phyloP scores from a whole-genome alignment of 768 basidiomycete genomes.

The Suillus paluster region DNA sequence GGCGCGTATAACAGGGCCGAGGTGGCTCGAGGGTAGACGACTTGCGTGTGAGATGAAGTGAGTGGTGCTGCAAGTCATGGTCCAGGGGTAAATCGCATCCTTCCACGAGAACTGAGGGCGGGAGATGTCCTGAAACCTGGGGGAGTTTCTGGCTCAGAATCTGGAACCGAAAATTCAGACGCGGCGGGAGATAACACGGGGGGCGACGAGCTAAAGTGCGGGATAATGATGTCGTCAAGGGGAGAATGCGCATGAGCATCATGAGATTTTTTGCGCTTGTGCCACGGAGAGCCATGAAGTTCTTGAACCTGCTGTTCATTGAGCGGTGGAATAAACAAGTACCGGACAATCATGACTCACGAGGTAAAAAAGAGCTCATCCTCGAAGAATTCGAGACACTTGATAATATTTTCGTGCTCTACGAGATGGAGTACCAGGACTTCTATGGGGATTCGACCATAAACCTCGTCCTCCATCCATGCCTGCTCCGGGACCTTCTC shows the following conservation, averaged over 20 bases:
- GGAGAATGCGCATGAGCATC: slow-evolving; percentile 28
- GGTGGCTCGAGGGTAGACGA: slow-evolving; percentile 19
- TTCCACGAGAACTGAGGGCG: slow-evolving; percentile 22
- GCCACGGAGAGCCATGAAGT: slow-evolving; percentile 92
- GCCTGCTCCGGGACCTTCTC: slow-evolving; percentile 58
- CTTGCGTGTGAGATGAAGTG: slow-evolving; percentile 14
- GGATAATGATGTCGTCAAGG: slow-evolving; percentile 24
- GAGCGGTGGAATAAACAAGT: slow-evolving; percentile 2
- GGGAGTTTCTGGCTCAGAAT: slow-evolving; percentile 51
- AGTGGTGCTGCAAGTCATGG: slow-evolving; percentile 11
- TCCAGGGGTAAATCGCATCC: slow-evolving; percentile 16
- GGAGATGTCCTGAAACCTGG: slow-evolving; percentile 33
- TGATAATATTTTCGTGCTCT: slow-evolving; percentile 81
- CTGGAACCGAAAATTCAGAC: slow-evolving; percentile 49
- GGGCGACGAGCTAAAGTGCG: slow-evolving; percentile 39
- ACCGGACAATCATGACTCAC: slow-evolving; percentile 48
- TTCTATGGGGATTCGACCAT: slow-evolving; percentile 79
- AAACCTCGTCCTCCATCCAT: slow-evolving; percentile 59
- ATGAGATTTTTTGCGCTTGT: slow-evolving; percentile 44
- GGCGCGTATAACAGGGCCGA: slow-evolving; percentile 58
- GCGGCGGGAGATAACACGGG: slow-evolving; percentile 63
- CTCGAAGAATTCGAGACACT: slow-evolving; percentile 83
- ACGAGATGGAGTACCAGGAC: slow-evolving; percentile 75
- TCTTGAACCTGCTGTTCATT: slow-evolving; percentile 72
- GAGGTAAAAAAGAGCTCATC: slow-evolving; percentile 83